Percentiles rank a stretch among this genome's conserved stretches.
Evolutionary conservation across 73 alveolate genomes (phyloP).

Genomic region (Tetrahymena elliotti): DNA sequence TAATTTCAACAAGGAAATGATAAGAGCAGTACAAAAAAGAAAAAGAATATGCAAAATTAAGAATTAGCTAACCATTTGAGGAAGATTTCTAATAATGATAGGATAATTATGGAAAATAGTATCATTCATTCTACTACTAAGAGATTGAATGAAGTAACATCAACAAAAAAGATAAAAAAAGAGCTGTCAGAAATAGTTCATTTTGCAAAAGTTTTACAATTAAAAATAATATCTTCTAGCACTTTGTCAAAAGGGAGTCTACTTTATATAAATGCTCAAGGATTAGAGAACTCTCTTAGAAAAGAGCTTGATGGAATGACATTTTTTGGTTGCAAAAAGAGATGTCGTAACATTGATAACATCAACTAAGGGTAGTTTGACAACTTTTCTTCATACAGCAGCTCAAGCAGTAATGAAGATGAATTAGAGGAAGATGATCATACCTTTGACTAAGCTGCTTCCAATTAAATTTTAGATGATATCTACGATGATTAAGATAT

Average conservation of each 20-base stretch:
- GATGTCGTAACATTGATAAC: not conserved
- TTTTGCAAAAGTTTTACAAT: not conserved
- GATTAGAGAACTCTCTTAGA: slow-evolving; percentile 38
- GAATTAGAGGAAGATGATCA: not conserved
- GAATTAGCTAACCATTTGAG: not conserved
- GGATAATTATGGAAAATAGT: not conserved
- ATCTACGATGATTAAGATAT: not conserved
- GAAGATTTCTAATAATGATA: not conserved
- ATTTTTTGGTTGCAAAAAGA: slow-evolving; percentile 53
- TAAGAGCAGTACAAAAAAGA: not conserved
- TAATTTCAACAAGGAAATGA: not conserved
- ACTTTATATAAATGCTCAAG: slow-evolving; percentile 45
- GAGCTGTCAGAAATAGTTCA: not conserved
- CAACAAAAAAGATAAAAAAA: not conserved
- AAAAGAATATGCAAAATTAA: not conserved
- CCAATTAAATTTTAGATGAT: not conserved
- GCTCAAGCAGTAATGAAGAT: not conserved
- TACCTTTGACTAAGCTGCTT: not conserved
- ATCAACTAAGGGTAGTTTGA: not conserved
- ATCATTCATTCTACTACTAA: not conserved
- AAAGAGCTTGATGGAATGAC: slow-evolving; percentile 42
- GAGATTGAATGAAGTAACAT: not conserved
- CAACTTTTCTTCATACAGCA: not conserved
- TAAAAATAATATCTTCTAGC: not conserved
- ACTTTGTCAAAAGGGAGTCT: slow-evolving; percentile 26